Conservation (phyloP, 1,284 basidiomycete species). For the Marasmius fiardii region DNA sequence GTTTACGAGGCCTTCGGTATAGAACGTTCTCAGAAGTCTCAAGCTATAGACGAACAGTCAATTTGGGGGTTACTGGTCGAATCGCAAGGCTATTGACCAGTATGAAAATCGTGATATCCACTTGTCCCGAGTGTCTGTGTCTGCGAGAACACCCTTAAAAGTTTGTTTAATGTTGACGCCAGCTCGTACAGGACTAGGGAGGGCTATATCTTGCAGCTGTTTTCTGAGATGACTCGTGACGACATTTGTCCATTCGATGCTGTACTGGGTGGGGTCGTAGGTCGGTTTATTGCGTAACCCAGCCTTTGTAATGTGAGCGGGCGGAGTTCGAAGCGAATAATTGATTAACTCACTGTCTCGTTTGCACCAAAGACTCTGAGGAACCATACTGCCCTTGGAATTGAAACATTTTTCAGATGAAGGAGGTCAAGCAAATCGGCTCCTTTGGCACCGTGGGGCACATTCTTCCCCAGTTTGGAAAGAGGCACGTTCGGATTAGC, state of each 20-base stretch:
- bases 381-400: conserved; percentile 93
- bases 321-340: neutral
- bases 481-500: conserved; percentile 89
- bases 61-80: neutral
- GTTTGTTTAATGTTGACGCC: conserved; percentile 77
- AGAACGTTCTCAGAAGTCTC: conserved; percentile 74
- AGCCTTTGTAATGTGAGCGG: conserved; percentile 37
- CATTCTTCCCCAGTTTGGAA: conserved; percentile 82
- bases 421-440: conserved; percentile 89
- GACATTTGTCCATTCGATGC: conserved; percentile 86
- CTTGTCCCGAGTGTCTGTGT: conserved; percentile 62
- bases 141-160: conserved; percentile 73
- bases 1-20: conserved; percentile 81
- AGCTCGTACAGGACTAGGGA: conserved; percentile 74
- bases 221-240: conserved; percentile 89
- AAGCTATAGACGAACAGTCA: conserved; percentile 42
- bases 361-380: conserved; percentile 92
- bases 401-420: conserved; percentile 77
- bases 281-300: conserved; percentile 69
- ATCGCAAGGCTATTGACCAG: conserved; percentile 45
- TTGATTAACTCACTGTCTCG: conserved; percentile 70
- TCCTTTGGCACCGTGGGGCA: conserved; percentile 93
- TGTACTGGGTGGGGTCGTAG: conserved; percentile 82
- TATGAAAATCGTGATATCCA: conserved; percentile 86
- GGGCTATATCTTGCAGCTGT: conserved; percentile 80